Evolutionary conservation across 73 alveolate species (phyloP), one percentile per base, ranked within the genome.

Genomic region (Paramecium sonneborni): DNA sequence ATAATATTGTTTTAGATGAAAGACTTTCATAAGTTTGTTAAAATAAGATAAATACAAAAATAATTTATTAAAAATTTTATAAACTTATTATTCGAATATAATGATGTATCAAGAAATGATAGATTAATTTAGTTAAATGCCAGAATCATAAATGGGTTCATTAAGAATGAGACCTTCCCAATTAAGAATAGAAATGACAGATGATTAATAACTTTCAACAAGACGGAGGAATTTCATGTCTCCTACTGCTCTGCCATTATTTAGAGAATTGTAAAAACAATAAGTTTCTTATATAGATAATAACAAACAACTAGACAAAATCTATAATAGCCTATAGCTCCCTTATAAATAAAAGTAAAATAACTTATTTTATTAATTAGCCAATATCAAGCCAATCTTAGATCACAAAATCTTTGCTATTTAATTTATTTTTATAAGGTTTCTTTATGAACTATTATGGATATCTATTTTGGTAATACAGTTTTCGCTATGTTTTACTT

Each of bases 401-500:
- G 10, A 79, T 79, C 9, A 44, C 55, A 8, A 79, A 79, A 79
- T 79, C 90, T 2, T 34, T 79, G 7, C 28, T 79, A 4, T 79
- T 79, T 44, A 79, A 79, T 79, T 24, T 79, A 43, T 79, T 44
- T 39, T 79, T 79, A 34, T 34, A 79, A 34, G 55, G 44, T 24
- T 79, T 79, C 28, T 79, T 39, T 62, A 79, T 79, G 6, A 41
- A 38, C 43, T 79, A 79, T 46, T 43, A 23, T 43, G 90, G 55
- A 41, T 79, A 79, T 79, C 30, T 79, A 62, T 44, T 9, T 79
- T 79, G 90, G 90, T 26, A 79, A 79, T 79, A 24, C 44, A 79
- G 90, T 79, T 39, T 30, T 79, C 90, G 90, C n/a, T 79, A 41
- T 44, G 90, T 79, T 24, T 79, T 79, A 44, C 74, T 79, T 11